A percentile compares a stretch with the other conserved stretches of the same genome.
Evolutionary conservation across 148 eudicot genomes (phyloP).

Genomic region (Selenicereus undatus): DNA sequence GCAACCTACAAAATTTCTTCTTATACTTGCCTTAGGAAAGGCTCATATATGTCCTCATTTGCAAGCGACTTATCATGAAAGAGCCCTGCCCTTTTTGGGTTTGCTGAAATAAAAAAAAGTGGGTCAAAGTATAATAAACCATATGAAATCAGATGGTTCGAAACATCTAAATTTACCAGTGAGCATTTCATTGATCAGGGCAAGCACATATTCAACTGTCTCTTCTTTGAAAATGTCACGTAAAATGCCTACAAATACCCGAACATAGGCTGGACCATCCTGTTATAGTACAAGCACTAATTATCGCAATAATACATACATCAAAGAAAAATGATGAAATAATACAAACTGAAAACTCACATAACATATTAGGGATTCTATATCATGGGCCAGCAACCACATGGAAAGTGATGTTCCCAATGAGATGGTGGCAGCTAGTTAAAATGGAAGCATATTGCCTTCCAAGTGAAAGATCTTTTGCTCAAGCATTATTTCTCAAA

Average conservation of each 20-base stretch:
- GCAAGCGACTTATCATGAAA: slow-evolving; percentile 89
- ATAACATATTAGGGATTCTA: not conserved
- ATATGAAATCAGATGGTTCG: not conserved
- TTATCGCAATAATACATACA: slow-evolving; percentile 13
- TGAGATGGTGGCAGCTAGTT: not conserved
- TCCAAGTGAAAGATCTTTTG: not conserved
- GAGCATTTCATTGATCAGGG: slow-evolving; percentile 88
- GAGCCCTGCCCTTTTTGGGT: slow-evolving; percentile 79
- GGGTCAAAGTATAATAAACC: slow-evolving; percentile 16
- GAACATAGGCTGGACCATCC: slow-evolving; percentile 93
- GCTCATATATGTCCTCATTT: slow-evolving; percentile 83
- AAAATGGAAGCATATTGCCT: not conserved
- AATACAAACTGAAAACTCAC: not conserved
- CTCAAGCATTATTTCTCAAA: not conserved
- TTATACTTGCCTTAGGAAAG: slow-evolving; percentile 64
- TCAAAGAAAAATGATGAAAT: not conserved
- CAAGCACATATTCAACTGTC: slow-evolving; percentile 91
- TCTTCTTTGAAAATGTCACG: slow-evolving; percentile 93
- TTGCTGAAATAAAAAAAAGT: slow-evolving; percentile 47
- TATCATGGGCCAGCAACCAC: not conserved
- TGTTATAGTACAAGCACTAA: slow-evolving; percentile 32
- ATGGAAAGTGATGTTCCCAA: not conserved
- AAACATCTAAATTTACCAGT: slow-evolving; percentile 45
- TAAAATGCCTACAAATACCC: slow-evolving; percentile 72
- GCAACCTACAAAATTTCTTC: not conserved